Evolutionary conservation across 2,329 filamentous ascomycete genomes (phyloP).

Genomic region (Camptophora hylomeconis): DNA sequence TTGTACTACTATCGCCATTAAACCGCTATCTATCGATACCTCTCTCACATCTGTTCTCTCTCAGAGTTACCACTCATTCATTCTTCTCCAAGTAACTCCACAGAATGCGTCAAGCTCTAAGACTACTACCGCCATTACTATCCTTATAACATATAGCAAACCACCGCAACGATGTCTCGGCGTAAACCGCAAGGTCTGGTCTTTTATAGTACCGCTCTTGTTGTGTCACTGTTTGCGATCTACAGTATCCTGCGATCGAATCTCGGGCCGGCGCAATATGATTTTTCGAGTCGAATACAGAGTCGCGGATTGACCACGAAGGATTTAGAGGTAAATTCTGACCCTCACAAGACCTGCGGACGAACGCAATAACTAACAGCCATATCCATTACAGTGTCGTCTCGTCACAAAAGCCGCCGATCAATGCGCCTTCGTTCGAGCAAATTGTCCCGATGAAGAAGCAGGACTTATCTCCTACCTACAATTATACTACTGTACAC

Average conservation of each 20-base stretch:
- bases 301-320: conserved; percentile 8
- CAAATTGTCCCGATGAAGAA: conserved; percentile 78
- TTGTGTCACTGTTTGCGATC: conserved; percentile 3
- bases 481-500: conserved; percentile 74
- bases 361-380: not conserved
- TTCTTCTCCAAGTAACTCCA: too few relatives aligned
- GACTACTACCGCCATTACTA: too few relatives aligned
- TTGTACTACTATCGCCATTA: too few relatives aligned
- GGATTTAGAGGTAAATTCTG: conserved; percentile 11
- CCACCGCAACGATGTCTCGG: not conserved
- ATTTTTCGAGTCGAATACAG: not conserved
- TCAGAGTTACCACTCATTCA: too few relatives aligned
- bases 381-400: conserved; percentile 45
- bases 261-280: not conserved
- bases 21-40: too few relatives aligned
- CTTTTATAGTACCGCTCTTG: conserved; percentile 4
- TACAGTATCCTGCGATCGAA: too few relatives aligned
- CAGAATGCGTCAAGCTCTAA: too few relatives aligned
- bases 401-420: conserved; percentile 57
- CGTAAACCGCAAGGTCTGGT: conserved; percentile 2
- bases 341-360: conserved; percentile 1
- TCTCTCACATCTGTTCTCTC: too few relatives aligned
- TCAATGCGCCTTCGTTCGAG: conserved; percentile 73
- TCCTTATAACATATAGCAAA: not conserved
- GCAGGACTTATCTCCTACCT: conserved; percentile 83